phyloP scores from a whole-genome alignment of 257 asterid genomes.

The Fraxinus americana region DNA sequence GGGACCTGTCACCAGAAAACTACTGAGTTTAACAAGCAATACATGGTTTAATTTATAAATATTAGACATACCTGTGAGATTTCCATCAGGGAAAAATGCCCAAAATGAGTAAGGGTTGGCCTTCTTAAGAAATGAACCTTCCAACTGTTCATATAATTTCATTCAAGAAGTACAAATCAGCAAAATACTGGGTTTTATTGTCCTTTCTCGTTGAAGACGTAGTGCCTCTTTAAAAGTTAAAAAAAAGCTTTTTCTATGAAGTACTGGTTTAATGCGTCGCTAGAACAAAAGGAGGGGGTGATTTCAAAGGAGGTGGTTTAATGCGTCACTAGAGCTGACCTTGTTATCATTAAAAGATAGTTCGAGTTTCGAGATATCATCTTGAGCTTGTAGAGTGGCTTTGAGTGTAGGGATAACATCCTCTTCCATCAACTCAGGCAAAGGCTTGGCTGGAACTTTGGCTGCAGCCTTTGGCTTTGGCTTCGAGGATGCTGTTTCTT shows the following conservation, averaged over 20 bases:
- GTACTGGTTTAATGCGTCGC: not conserved
- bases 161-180: constrained; percentile 19
- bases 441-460: constrained; percentile 65
- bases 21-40: not conserved
- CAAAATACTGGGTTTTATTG: not conserved
- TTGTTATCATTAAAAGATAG: constrained; percentile 55
- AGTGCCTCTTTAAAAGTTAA: too few species aligned
- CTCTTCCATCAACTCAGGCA: constrained; percentile 80
- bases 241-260: not conserved
- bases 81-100: constrained; percentile 90
- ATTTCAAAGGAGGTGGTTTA: not conserved
- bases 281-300: not conserved
- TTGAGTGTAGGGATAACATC: constrained; percentile 75
- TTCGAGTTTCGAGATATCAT: constrained; percentile 57
- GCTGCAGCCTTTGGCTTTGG: constrained; percentile 50
- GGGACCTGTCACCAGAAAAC: constrained; percentile 47
- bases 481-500: constrained; percentile 34
- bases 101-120: constrained; percentile 70
- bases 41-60: not conserved
- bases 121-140: constrained; percentile 75
- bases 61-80: constrained; percentile 48
- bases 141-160: constrained; percentile 52
- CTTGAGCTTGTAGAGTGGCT: constrained; percentile 56
- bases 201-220: not conserved
- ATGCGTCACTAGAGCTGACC: constrained; percentile 34